phyloP scores from a whole-genome alignment of 2,329 filamentous ascomycete genomes.

The Pseudogymnoascus sp. region DNA sequence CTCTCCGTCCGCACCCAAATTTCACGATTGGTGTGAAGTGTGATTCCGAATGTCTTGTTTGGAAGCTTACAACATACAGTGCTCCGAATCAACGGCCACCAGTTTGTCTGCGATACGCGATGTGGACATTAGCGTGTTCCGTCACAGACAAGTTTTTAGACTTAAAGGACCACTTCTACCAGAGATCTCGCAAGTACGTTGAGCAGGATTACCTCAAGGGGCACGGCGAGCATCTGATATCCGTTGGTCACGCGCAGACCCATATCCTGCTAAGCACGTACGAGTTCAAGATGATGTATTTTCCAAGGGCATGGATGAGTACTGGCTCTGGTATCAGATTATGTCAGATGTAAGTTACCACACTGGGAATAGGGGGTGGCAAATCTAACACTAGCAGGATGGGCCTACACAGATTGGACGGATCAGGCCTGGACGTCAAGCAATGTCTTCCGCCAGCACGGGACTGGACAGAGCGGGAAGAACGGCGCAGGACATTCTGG shows the following conservation, averaged over 20 bases:
- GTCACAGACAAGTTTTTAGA: slow-evolving; percentile 71
- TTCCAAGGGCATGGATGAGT: slow-evolving; percentile 90
- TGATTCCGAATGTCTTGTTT: neutral
- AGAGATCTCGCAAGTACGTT: slow-evolving; percentile 78
- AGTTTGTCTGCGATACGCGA: slow-evolving; percentile 81
- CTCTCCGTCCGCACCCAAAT: neutral
- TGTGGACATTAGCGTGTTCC: slow-evolving; percentile 90
- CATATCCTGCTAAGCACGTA: slow-evolving; percentile 73
- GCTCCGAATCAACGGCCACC: slow-evolving; percentile 80
- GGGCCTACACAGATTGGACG: slow-evolving; percentile 80
- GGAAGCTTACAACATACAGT: slow-evolving; percentile 30
- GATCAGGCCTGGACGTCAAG: slow-evolving; percentile 76
- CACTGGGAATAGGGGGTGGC: slow-evolving; percentile 39
- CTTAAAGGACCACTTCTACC: slow-evolving; percentile 82
- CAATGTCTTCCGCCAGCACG: slow-evolving; percentile 77
- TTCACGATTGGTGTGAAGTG: neutral
- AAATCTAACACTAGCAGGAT: slow-evolving; percentile 60
- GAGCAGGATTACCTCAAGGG: slow-evolving; percentile 87
- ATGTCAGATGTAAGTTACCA: slow-evolving; percentile 60
- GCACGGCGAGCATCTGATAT: slow-evolving; percentile 82
- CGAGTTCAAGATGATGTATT: slow-evolving; percentile 97
- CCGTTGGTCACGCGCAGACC: slow-evolving; percentile 74
- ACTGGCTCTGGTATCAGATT: slow-evolving; percentile 73
- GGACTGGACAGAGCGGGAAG: slow-evolving; percentile 92
- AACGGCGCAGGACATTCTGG: slow-evolving; percentile 89